A percentile compares a stretch with the other conserved stretches of the same genome.
These are phyloP conservation scores for Annona squamosa DNA, from an alignment of 164 flowering plant species.

Conservation along the genomic window DNA sequence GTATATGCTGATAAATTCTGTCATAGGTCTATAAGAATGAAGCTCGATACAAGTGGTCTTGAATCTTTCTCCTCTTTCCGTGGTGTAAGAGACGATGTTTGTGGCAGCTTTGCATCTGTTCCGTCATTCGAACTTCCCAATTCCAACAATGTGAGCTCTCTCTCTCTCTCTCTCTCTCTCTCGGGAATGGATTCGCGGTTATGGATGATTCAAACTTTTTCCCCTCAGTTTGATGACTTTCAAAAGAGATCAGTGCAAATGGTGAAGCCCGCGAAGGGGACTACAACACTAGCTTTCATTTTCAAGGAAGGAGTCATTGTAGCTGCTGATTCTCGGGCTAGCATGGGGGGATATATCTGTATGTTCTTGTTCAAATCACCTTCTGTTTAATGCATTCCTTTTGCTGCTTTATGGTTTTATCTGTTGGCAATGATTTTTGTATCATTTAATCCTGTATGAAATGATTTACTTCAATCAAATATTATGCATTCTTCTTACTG, in stretches of 20 bases:
- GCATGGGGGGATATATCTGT: slow-evolving; percentile 99
- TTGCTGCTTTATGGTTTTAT: no score
- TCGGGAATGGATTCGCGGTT: background rate
- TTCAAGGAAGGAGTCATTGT: slow-evolving; percentile 97
- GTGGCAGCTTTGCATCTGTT: slow-evolving; percentile 28
- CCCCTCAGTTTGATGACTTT: slow-evolving; percentile 81
- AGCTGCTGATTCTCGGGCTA: slow-evolving; percentile 99
- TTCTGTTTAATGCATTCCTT: background rate
- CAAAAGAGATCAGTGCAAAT: slow-evolving; percentile 78
- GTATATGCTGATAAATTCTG: background rate
- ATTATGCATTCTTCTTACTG: no score
- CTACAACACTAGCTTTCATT: slow-evolving; percentile 94
- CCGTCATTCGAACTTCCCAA: slow-evolving; percentile 57
- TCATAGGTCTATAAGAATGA: slow-evolving; percentile 37
- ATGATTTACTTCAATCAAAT: no score
- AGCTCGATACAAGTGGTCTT: slow-evolving; percentile 63
- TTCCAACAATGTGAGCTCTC: slow-evolving; percentile 43
- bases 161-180: no score
- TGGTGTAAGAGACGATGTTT: slow-evolving; percentile 22
- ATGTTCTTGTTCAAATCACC: slow-evolving; percentile 8
- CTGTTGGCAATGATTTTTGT: background rate
- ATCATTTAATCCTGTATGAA: no score
- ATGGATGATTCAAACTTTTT: background rate
- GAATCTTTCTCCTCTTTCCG: slow-evolving; percentile 31
- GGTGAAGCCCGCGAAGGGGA: slow-evolving; percentile 97